Conservation (phyloP, 1,139 yeast genomes). For the Williopsis jadinii region DNA sequence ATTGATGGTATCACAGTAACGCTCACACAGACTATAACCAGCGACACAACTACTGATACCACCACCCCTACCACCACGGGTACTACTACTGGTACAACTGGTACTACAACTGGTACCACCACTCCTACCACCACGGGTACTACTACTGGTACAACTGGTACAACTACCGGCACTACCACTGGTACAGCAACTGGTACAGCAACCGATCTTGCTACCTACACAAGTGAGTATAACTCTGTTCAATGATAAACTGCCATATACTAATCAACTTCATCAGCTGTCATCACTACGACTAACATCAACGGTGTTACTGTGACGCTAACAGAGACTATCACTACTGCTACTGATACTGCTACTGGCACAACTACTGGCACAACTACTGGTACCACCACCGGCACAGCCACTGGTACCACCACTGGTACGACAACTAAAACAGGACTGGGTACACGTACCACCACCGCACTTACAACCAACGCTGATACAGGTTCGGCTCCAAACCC, state of each 20-base stretch:
- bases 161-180: conserved; percentile 10
- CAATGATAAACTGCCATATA: too few species aligned
- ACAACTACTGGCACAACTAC: conserved; percentile 7
- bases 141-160: conserved; percentile 15
- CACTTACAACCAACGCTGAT: conserved; percentile 7
- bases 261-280: too few species aligned
- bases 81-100: conserved; percentile 21
- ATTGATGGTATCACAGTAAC: conserved; percentile 19
- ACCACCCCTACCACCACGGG: conserved; percentile 16
- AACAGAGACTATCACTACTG: conserved; percentile 8
- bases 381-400: conserved; percentile 8
- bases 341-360: conserved; percentile 5
- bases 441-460: conserved; percentile 12
- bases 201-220: conserved; percentile 16
- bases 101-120: conserved; percentile 15
- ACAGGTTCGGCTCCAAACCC: conserved; percentile 15
- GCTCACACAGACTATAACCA: conserved; percentile 20
- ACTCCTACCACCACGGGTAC: conserved; percentile 20
- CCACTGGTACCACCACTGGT: conserved; percentile 7
- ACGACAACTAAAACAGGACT: conserved; percentile 4
- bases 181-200: conserved; percentile 13
- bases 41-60: conserved; percentile 15
- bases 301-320: conserved; percentile 12
- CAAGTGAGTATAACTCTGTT: conserved; percentile 1
- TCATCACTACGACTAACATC: too few species aligned